A percentile compares a stretch with the other conserved stretches of the same genome.
These are phyloP conservation scores for Omphalotus olearius DNA, from an alignment of 1,284 basidiomycete genomes.

Conservation along the genomic window DNA sequence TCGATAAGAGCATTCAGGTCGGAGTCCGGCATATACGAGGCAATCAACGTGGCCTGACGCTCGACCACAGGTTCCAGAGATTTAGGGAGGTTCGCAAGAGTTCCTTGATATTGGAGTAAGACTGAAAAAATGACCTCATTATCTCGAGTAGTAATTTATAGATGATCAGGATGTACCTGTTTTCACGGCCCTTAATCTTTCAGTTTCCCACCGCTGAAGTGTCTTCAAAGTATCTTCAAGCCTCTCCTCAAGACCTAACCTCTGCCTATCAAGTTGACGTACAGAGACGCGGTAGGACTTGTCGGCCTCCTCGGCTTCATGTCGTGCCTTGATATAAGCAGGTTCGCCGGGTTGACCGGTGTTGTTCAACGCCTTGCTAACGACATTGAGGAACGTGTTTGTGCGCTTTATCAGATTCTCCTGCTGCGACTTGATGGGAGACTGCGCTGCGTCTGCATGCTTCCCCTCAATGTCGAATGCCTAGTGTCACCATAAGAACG, in stretches of 20 bases:
- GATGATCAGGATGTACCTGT: conserved; percentile 45
- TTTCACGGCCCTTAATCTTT: conserved; percentile 79
- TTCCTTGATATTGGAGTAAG: conserved; percentile 79
- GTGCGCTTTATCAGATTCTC: conserved; percentile 67
- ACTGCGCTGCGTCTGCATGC: conserved; percentile 26
- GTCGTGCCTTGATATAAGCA: conserved; percentile 61
- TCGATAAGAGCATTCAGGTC: conserved; percentile 84
- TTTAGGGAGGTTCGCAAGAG: conserved; percentile 66
- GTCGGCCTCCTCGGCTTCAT: conserved; percentile 78
- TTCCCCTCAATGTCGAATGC: conserved; percentile 63
- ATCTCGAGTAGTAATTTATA: conserved; percentile 5
- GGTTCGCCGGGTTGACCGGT: conserved; percentile 39
- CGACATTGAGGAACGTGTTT: conserved; percentile 63
- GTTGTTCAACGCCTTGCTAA: conserved; percentile 62
- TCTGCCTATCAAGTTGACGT: conserved; percentile 73
- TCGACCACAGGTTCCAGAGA: conserved; percentile 62
- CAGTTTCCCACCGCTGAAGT: conserved; percentile 82
- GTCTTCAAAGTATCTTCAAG: conserved; percentile 79
- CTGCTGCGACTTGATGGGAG: conserved; percentile 35
- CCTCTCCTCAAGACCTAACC: conserved; percentile 79
- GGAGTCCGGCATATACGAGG: conserved; percentile 81
- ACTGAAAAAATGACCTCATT: conserved; percentile 36
- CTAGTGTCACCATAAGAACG: conserved; percentile 27
- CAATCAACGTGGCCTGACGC: conserved; percentile 68
- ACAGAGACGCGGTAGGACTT: conserved; percentile 72